Evolutionary conservation across 306 rosid genomes (phyloP), one percentile per base, ranked within the genome.

Genomic region (Carpinus viminea): DNA sequence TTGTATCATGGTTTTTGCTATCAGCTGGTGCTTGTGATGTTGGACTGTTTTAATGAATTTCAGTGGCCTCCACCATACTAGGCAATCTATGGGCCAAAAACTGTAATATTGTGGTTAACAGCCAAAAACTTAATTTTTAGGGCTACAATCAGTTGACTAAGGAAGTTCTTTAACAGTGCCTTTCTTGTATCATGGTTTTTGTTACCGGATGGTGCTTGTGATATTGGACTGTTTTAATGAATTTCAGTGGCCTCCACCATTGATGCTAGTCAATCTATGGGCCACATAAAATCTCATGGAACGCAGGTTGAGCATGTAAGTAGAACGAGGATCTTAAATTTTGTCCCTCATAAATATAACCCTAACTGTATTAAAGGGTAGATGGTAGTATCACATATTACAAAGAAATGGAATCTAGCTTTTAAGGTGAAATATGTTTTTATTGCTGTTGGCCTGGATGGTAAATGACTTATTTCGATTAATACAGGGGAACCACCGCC

Each of bases 401-500:
- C 24, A 12, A 26, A 12, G 68, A 61, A 61, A 26, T 17, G 13
- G 20, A 61, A 15, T 12, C 18, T 5, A 4, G 16, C 43, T 61
- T 60, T 61, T 61, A 24, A 12, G 38, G 1, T 26, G 16, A 16
- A 41, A 20, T 69, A 11, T 59, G 11, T 53, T 76, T 20, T 34
- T 38, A 12, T 50, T 26, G 61, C 77, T 11, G n/a, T 51, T 59
- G 38, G 69, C 36, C 36, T 74, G 52, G 79, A 60, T 69, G 72
- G 20, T 52, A 52, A 73, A 48, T 56, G 52, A 31, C 68, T 70
- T 61, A 57, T 47, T 77, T 86, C 15, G 48, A 71, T 53, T 85
- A 83, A 72, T 38, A 78, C 77, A 87, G 97, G 88, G 83, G 89
- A 86, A 72, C 62, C 90, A 68, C 98, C 98, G 60, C 74, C 74